Base-by-base conservation (phyloP, 495 filamentous ascomycete genomes). In the Talaromyces borbonicus region DNA sequence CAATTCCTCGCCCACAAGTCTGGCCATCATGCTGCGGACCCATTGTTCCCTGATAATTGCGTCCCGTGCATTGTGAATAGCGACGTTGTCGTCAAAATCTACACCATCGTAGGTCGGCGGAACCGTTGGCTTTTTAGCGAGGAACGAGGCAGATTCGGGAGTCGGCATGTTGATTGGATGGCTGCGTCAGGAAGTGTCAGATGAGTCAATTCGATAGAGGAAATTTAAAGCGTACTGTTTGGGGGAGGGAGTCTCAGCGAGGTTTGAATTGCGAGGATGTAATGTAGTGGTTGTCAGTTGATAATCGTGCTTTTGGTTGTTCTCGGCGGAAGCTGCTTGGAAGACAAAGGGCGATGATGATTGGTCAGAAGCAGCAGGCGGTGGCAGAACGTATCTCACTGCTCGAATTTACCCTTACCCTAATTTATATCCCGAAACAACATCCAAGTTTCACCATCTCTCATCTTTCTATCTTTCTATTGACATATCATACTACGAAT, bases 1-100 rank as follows among this genome's bases (percentile, higher is more conserved):
- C 67, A 98, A 63, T 71, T 98, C 93, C 67, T 97, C 87, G 30
- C 89, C 75, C 26, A 97, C 86, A 42, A 98, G 70, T 49, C 92
- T 73, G 15, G 87, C 85, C 92, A 96, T 97, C 92, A 98, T 98
- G 55, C 80, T 83, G 61, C 79, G 80, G 22, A 98, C 88, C 93
- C 93, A 98, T 69, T 98, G 92, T 67, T 98, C 92, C 31, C 88
- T 80, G 55, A 98, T 80, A 36, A 98, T 81, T 26, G 90, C 82
- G 56, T 98, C 92, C 55, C 94, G 92, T 49, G 93, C 90, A 46
- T 85, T 84, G 73, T 96, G 95, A 43, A 97, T 68, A 52, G 83
- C 79, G 58, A 75, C 74, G 54, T 83, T 93, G 74, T 98, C 90
- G 49, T 93, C 81, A 75, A 84, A 97, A 73, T 97, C 89, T 64